Evolutionary conservation across 1,284 basidiomycete species (phyloP), one percentile per base, ranked within the genome.

Genomic region (Fomitopsis pinicola): DNA sequence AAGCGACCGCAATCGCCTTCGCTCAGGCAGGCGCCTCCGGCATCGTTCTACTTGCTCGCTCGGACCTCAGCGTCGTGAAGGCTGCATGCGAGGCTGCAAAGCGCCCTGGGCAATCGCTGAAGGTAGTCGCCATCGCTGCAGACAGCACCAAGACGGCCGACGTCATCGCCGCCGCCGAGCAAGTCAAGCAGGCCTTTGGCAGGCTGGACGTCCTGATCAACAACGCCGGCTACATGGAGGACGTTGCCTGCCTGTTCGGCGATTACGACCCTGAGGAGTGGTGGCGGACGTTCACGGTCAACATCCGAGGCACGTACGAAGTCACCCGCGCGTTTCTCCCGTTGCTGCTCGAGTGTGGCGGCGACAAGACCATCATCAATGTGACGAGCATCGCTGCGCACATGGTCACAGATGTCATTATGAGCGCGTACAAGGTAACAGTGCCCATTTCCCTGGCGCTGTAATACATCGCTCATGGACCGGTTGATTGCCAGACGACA

Each of bases 171-270:
- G 62, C 62, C 3, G 52, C 45, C n/a, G 9, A 48, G 50, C 54
- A 48, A 15, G 54, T 60, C 50, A 57, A 58, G 35, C 55, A 52
- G 19, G 17, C 33, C 3, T 60, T 63, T 19, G 62, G 55, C 3
- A 38, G 48, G 19, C 30, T 59, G 7, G 57, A 59, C 26, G 38
- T 59, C 33, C 36, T 59, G 36, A 36, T 59, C 22, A 57, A 63
- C 56, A 65, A 65, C 42, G 64, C 64, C 15, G 64, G 64, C 4
- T 61, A 65, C 45, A 40, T 65, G 55, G 60, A 59, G 50, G 9
- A 48, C 10, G 48, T 26, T 26, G 33, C 7, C 19, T 33, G 30
- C 30, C 19, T 33, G 12, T 40, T 65, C 26, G 57, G n/a, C 5
- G 64, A 65, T 8, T 19, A n/a, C 28, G 64, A 65, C 17, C 59